Percentiles rank a stretch among this genome's conserved stretches.
Evolutionary conservation across 257 asterid genomes (phyloP).

Genomic region (Primulina huaijiensis): DNA sequence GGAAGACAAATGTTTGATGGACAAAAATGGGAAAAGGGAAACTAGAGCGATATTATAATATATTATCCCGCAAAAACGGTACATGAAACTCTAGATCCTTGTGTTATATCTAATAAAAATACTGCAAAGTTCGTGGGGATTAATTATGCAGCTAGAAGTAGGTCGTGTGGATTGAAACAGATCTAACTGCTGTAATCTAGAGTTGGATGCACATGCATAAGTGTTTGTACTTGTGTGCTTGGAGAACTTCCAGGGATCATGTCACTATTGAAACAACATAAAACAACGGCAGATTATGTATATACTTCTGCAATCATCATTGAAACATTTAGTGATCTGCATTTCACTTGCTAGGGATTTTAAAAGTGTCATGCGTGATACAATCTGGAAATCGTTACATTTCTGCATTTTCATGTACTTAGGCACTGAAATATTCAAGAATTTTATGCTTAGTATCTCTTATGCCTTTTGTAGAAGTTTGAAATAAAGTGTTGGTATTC

Average conservation of each 20-base stretch:
- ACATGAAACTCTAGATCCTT: not conserved
- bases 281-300: too few relatives aligned
- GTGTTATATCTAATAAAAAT: not conserved
- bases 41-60: too few relatives aligned
- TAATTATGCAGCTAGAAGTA: not conserved
- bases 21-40: too few relatives aligned
- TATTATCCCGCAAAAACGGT: not conserved
- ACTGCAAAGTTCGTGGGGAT: too few relatives aligned
- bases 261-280: too few relatives aligned
- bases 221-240: not conserved
- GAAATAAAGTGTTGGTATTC: not conserved
- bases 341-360: too few relatives aligned
- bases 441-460: not conserved
- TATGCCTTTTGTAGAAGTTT: not conserved
- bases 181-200: not conserved
- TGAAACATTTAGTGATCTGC: not conserved
- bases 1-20: too few relatives aligned
- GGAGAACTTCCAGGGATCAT: too few relatives aligned
- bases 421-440: not conserved
- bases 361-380: not conserved
- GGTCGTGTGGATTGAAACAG: not conserved
- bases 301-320: not conserved
- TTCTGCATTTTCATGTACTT: not conserved
- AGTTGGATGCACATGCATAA: constrained; percentile 23
- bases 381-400: constrained; percentile 15